Base-by-base conservation (phyloP, 2,329 filamentous ascomycete species). In the Delphinella strobiligena region DNA sequence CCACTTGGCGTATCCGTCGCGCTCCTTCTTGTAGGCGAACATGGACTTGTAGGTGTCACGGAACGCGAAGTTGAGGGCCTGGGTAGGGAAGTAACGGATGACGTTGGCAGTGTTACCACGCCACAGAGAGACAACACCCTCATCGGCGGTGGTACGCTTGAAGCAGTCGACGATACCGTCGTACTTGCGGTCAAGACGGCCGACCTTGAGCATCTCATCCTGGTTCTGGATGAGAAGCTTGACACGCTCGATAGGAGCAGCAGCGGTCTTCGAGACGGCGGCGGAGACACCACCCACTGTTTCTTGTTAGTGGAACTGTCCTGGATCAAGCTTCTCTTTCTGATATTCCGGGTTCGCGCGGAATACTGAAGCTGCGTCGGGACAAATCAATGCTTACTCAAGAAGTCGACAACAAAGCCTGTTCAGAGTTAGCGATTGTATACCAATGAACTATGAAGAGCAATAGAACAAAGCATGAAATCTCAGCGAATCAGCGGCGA, bases 161-260 rank as follows among this genome's bases (percentile, higher is more conserved):
- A 98, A 98, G 78, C 91, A 96, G 68, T 98, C 91, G 47, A 50
- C 61, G 66, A 98, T 96, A 68, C 91, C 91, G 60, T 72, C 71
- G 79, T 95, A 98, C 72, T 89, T 93, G 72, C 81, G 82, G 78
- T 93, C 86, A 54, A 98, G 89, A 86, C 91, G 91, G 67, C 91
- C 91, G 64, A 80, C 70, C 81, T 94, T 94, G 62, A 98, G 74
- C 91, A 98, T 98, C 80, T 98, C 91, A 91, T 98, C 91, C 91
- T 98, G 91, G 78, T 98, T 98, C 80, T 98, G 91, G 75, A 98
- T 93, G 64, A 98, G 85, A 66, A 98, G 91, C 88, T 98, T 98
- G 74, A 98, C 82, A 87, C 91, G 91, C 88, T 98, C 91, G 61
- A 98, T 98, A 72, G 91, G 91, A 73, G 91, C 91, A 66, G 91